Evolutionary conservation across 1,284 basidiomycete genomes (phyloP).

Genomic region (Lignosus rhinocerotis): DNA sequence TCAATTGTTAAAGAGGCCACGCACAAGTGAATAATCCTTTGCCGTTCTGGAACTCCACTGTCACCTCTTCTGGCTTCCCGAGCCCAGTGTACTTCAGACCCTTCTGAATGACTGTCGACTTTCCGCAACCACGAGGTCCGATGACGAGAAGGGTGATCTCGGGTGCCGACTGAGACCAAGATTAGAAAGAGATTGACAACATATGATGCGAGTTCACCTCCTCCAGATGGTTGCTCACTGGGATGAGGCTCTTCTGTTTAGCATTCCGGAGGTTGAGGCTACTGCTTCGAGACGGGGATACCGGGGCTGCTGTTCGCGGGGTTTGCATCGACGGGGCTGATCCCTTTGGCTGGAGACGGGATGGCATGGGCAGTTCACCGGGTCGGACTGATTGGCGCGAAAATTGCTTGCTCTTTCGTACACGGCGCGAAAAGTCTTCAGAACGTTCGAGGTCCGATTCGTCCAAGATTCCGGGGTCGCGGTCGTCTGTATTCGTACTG

Average conservation of each 20-base stretch:
- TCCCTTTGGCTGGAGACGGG: conserved; percentile 46
- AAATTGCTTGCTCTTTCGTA: conserved; percentile 29
- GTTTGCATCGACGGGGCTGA: conserved; percentile 45
- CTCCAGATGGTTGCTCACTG: conserved; percentile 27
- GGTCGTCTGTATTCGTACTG: conserved; percentile 45
- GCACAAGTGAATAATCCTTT: conserved; percentile 28
- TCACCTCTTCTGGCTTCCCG: conserved; percentile 42
- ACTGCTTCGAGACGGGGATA: conserved; percentile 36
- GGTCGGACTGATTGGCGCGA: conserved; percentile 38
- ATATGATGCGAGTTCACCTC: not conserved
- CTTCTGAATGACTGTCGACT: conserved; percentile 67
- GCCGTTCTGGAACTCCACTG: conserved; percentile 27
- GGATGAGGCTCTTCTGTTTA: conserved; percentile 31
- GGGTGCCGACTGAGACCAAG: conserved; percentile 10
- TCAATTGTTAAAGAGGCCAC: not conserved
- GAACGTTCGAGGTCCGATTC: conserved; percentile 60
- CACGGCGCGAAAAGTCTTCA: conserved; percentile 35
- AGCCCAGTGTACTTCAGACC: conserved; percentile 63
- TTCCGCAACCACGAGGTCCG: conserved; percentile 70
- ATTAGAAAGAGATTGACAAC: not conserved
- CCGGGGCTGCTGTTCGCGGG: conserved; percentile 31
- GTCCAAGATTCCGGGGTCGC: conserved; percentile 37
- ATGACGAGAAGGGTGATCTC: conserved; percentile 63
- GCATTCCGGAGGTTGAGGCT: conserved; percentile 34
- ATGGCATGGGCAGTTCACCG: conserved; percentile 55